These are phyloP conservation scores for Candida neerlandica DNA, from an alignment of 1,139 yeast genomes.

Conservation along the genomic window DNA sequence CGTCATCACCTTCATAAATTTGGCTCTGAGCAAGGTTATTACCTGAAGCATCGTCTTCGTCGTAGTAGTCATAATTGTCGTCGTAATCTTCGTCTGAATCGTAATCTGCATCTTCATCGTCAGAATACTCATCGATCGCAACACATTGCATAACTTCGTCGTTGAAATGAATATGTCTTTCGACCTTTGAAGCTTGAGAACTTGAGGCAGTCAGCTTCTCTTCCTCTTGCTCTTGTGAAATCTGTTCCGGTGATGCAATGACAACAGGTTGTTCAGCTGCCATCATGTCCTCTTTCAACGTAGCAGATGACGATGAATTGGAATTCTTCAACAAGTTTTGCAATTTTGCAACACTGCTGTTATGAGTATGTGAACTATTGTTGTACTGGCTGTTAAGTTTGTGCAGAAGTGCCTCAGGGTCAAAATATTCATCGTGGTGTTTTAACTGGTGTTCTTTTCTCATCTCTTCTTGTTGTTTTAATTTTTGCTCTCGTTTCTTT, in stretches of 20 bases:
- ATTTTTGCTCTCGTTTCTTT: conserved; percentile 20
- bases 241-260: conserved; percentile 8
- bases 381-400: conserved; percentile 61
- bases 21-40: conserved; percentile 78
- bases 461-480: conserved; percentile 18
- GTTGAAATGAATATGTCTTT: conserved; percentile 83
- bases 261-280: conserved; percentile 3
- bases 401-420: conserved; percentile 60
- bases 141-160: conserved; percentile 93
- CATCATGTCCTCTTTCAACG: conserved; percentile 6
- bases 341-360: conserved; percentile 17
- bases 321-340: conserved; percentile 17
- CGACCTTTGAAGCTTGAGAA: conserved; percentile 13
- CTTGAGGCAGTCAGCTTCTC: conserved; percentile 16
- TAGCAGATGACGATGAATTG: conserved; percentile 9
- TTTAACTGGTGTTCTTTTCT: conserved; percentile 25
- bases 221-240: conserved; percentile 7
- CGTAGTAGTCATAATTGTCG: conserved; percentile 23
- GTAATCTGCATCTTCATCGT: conserved; percentile 32
- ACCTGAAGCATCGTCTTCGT: conserved; percentile 71
- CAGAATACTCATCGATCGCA: conserved; percentile 54
- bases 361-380: conserved; percentile 16
- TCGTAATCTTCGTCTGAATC: conserved; percentile 34
- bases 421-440: conserved; percentile 41
- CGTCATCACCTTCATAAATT: conserved; percentile 34